Evolutionary conservation across 176 grass and related monocot genomes (phyloP).

Genomic region (Leersia perrieri): DNA sequence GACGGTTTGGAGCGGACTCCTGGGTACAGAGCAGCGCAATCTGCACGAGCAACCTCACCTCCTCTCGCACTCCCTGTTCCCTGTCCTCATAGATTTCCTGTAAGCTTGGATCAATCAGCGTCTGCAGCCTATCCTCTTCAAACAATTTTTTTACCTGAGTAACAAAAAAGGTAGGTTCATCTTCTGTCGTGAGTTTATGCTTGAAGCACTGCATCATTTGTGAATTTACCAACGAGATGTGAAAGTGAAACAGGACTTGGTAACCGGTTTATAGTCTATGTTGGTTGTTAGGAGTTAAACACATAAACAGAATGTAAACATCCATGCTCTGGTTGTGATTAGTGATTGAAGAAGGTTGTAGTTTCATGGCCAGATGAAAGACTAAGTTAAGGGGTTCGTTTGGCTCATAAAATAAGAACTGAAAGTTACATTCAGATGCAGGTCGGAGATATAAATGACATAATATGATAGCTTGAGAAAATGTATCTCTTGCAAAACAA

Average conservation of each 20-base stretch:
- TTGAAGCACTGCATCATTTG: neutral
- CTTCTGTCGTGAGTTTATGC: neutral
- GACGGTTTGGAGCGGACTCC: constrained; percentile 15
- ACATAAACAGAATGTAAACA: neutral
- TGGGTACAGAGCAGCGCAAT: constrained; percentile 39
- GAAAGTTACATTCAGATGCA: neutral
- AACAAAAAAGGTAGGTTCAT: neutral
- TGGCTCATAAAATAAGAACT: neutral
- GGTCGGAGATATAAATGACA: neutral
- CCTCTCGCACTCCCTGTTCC: neutral
- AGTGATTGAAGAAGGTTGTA: neutral
- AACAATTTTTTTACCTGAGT: constrained; percentile 28
- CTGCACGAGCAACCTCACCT: constrained; percentile 16
- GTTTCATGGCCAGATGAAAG: neutral
- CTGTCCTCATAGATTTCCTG: neutral
- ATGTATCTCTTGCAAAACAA: neutral
- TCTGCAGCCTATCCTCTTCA: constrained; percentile 9
- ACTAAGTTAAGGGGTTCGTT: neutral
- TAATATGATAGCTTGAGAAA: neutral
- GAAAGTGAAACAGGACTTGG: neutral
- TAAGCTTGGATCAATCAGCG: constrained; percentile 32
- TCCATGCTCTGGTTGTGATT: neutral
- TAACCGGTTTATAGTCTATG: no score
- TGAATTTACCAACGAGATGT: neutral
- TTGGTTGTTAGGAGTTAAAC: neutral